Evolutionary conservation across 352 stramenopile species (phyloP), one percentile per base, ranked within the genome.

Genomic region (Phytophthora aleatoria): DNA sequence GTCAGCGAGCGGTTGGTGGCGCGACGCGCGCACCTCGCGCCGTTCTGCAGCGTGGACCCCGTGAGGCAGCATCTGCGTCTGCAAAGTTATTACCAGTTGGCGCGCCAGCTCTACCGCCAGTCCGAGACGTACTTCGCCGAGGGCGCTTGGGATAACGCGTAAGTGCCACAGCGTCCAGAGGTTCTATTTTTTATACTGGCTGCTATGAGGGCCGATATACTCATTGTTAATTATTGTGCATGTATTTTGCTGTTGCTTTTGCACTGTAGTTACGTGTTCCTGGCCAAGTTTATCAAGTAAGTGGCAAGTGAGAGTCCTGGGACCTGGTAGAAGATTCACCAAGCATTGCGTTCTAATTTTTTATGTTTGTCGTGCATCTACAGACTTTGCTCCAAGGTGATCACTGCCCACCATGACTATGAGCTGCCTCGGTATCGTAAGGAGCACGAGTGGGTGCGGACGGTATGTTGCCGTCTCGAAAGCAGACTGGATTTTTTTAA

Each of bases 231-330:
- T 33, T 63, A 20, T 16, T 43, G 2, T 61, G 39, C 20, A 20
- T 28, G 56, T 2, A 35, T 20, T 10, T 44, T 43, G n/a, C 36
- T 44, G 12, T 13, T 53, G 33, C 0, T 48, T 28, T 5, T 12
- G 15, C 26, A 48, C 8, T 69, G 16, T 54, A 94, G 86, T n/a
- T 94, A 92, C 61, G 85, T 92, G 39, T 87, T 88, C 51, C 66
- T 94, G n/a, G 83, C 81, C 52, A 85, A 81, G 38, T 91, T 92
- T 54, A 89, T 92, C 71, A 90, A 91, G 86, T 94, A 69, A 31
- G 75, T 68, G n/a, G 42, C 48, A 42, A 58, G 36, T 13, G 30
- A 31, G 24, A 50, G 42, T 12, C 35, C 20, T 59, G 5, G 26
- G 26, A 59, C 11, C 11, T 47, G 30, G 54, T 48, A 53, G 56